Evolutionary conservation across 2,329 filamentous ascomycete genomes (phyloP).

Genomic region (Aspergillaceae sp.): DNA sequence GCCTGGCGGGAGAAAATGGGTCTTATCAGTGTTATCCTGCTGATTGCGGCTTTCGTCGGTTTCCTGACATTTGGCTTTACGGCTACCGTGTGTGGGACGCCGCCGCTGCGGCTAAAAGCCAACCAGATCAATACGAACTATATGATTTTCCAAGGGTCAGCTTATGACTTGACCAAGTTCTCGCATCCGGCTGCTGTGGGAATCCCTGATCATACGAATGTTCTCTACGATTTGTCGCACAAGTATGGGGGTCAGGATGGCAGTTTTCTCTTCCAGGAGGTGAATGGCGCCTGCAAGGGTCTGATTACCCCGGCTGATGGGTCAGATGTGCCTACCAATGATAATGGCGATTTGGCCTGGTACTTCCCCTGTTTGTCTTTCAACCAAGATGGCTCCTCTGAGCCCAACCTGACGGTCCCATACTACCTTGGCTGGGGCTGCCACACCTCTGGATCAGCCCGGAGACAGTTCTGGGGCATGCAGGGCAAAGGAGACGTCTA

Average conservation of each 20-base stretch:
- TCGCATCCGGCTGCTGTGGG: conserved; percentile 72
- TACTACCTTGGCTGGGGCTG: conserved; percentile 82
- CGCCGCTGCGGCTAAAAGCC: conserved; percentile 63
- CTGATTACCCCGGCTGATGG: conserved; percentile 63
- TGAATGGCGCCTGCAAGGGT: conserved; percentile 92
- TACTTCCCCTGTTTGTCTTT: conserved; percentile 91
- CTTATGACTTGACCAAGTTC: conserved; percentile 72
- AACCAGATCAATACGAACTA: conserved; percentile 75
- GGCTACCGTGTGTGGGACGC: conserved; percentile 68
- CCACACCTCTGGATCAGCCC: conserved; percentile 64
- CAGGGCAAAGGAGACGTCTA: conserved; percentile 74
- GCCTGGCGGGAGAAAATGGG: conserved; percentile 99
- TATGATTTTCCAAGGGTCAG: conserved; percentile 93
- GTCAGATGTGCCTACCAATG: conserved; percentile 73
- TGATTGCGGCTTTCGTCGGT: conserved; percentile 81
- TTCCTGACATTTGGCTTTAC: conserved; percentile 97
- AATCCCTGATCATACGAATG: conserved; percentile 65
- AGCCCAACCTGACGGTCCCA: conserved; percentile 62
- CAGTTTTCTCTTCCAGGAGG: conserved; percentile 96
- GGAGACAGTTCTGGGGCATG: conserved; percentile 69
- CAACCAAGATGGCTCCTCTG: conserved; percentile 83
- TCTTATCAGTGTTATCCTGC: conserved; percentile 81
- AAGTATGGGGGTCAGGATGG: conserved; percentile 84
- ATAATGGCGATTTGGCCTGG: conserved; percentile 71
- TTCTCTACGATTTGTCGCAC: conserved; percentile 75